Conservation (phyloP, 192 early-diverging fungal genomes). For the Coemansia umbellata region DNA sequence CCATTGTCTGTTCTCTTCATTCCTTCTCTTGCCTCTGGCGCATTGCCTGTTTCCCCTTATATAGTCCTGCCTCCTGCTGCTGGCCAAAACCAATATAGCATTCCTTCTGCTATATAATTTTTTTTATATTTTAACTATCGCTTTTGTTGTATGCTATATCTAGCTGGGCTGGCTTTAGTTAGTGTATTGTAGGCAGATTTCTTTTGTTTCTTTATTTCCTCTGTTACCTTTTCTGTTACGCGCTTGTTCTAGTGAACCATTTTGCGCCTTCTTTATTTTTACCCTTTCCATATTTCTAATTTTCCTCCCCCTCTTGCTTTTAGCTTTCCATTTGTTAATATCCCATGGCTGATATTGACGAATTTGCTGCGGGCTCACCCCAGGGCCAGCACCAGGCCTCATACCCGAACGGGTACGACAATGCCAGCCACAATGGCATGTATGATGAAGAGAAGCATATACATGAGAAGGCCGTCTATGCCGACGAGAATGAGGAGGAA, state of each 20-base stretch:
- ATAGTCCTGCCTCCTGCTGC: too few species aligned
- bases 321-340: neutral
- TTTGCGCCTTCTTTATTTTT: neutral
- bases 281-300: neutral
- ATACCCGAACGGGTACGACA: neutral
- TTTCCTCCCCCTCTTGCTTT: neutral
- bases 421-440: conserved; percentile 1
- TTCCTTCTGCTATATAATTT: too few species aligned
- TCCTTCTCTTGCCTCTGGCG: too few species aligned
- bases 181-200: neutral
- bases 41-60: too few species aligned
- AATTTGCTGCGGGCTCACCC: neutral
- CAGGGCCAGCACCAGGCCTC: conserved; percentile 4
- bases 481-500: conserved; percentile 5
- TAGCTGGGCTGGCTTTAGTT: too few species aligned
- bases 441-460: neutral
- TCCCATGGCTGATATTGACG: neutral
- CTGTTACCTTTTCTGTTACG: neutral
- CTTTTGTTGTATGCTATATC: too few species aligned
- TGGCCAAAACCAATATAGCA: too few species aligned
- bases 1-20: too few species aligned
- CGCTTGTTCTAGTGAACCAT: neutral
- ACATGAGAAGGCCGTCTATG: neutral
- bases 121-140: too few species aligned
- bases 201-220: neutral